Percentiles rank a stretch among this genome's conserved stretches.
Evolutionary conservation across 2,329 filamentous ascomycete genomes (phyloP).

Genomic region (Fusarium devonianum): DNA sequence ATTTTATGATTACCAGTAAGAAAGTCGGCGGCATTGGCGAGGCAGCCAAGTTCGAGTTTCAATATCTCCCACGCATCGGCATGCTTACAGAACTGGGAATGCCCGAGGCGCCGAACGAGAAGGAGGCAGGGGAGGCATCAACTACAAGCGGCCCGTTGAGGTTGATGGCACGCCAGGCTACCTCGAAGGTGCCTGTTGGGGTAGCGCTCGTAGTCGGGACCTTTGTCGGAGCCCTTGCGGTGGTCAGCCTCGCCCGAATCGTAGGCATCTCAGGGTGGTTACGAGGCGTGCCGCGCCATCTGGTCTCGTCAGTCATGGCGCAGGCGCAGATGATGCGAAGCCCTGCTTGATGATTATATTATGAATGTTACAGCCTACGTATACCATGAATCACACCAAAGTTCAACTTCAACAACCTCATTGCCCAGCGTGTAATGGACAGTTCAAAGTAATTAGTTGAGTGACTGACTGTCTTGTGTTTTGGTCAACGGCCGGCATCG

Average conservation of each 20-base stretch:
- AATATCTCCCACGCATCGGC: slow-evolving; percentile 65
- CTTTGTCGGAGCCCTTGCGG: slow-evolving; percentile 21
- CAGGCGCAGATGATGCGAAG: slow-evolving; percentile 30
- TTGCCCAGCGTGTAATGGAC: no score
- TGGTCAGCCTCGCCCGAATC: slow-evolving; percentile 25
- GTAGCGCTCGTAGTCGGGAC: slow-evolving; percentile 32
- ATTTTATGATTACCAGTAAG: slow-evolving; percentile 67
- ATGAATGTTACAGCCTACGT: no score
- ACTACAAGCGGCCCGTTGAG: slow-evolving; percentile 6
- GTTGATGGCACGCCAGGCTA: slow-evolving; percentile 7
- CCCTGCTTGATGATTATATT: slow-evolving; percentile 19
- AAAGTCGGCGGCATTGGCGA: slow-evolving; percentile 67
- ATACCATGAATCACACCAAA: neutral
- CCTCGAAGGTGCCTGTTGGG: slow-evolving; percentile 8
- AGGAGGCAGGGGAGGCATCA: neutral
- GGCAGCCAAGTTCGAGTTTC: slow-evolving; percentile 72
- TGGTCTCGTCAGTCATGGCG: slow-evolving; percentile 31
- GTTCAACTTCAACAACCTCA: neutral
- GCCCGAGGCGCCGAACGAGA: slow-evolving; percentile 3
- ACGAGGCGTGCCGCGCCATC: slow-evolving; percentile 25
- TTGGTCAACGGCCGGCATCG: neutral
- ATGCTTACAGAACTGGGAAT: slow-evolving; percentile 47
- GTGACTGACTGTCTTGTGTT: no score
- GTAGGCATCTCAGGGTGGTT: slow-evolving; percentile 25
- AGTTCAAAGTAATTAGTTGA: no score